Evolutionary conservation across 2,329 filamentous ascomycete species (phyloP), one percentile per base, ranked within the genome.

Genomic region (Trichoderma sp.): DNA sequence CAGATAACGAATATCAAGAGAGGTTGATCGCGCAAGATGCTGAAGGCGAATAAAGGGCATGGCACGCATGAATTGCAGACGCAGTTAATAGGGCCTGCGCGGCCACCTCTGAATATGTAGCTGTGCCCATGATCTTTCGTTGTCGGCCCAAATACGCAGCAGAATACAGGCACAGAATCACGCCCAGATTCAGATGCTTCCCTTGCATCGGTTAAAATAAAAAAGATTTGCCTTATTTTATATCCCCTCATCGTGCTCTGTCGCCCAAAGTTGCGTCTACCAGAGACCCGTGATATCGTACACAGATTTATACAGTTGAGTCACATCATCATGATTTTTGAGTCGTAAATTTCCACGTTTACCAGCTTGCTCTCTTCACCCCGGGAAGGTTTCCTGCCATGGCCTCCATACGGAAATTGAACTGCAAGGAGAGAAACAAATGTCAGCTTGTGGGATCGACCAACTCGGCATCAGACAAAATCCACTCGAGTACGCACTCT

Each of bases 351-450:
- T 29, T 17, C 35, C 45, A 37, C 19, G 5, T 77, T 78, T 92
- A 99, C 95, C 95, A 99, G 80, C 92, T 96, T 59, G 95, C 95
- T 84, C 97, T 97, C 86, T 90, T 93, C 66, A 99, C 95, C 74
- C 95, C 95, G 0, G 95, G 94, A 64, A 99, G 78, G 70, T 92
- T 88, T 60, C 95, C 95, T 35, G 87, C 90, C 70, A 97, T 82
- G 19, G 95, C 95, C 79, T 97, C 90, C 81, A 95, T 84, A 78
- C 95, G 88, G 83, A 99, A 99, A 83, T 94, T 93, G 80, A 87
- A 99, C 94, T 98, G 75, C 53, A 22, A n/a, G 19, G n/a, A 25
- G 19, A 25, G 3, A 48, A 22, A 35, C 42, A 2, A 27, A n/a
- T 19, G 19, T 68, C 39, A 58, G 59, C 48, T 37, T 37, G 22